Evolutionary conservation across 441 rosid genomes (phyloP).

Genomic region (Pelargonium fulgidum): DNA sequence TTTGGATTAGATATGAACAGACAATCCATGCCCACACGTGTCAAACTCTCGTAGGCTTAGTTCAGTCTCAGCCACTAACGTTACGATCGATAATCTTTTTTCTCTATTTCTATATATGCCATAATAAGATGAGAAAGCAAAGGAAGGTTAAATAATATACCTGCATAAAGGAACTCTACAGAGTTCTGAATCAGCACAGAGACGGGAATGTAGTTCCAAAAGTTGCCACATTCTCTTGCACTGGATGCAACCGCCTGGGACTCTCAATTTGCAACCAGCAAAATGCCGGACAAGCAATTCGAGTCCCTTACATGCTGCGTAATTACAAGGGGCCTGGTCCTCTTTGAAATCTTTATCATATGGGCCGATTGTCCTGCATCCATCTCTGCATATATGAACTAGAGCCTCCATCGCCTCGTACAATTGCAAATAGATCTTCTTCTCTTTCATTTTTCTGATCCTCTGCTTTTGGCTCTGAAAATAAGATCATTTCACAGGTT

Average conservation of each 20-base stretch:
- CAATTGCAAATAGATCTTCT: slow-evolving; percentile 56
- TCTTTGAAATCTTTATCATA: slow-evolving; percentile 54
- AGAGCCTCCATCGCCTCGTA: slow-evolving; percentile 93
- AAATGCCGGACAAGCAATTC: slow-evolving; percentile 72
- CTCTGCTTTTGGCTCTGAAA: slow-evolving; percentile 49
- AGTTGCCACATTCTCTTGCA: slow-evolving; percentile 97
- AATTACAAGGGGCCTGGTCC: slow-evolving; percentile 45
- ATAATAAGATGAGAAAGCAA: neutral
- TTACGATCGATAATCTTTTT: too few relatives aligned
- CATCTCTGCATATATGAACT: slow-evolving; percentile 88
- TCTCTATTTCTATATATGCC: neutral
- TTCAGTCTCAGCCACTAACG: too few relatives aligned
- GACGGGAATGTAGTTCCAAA: slow-evolving; percentile 74
- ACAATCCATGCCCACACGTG: too few relatives aligned
- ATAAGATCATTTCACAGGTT: neutral
- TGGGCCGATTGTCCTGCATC: slow-evolving; percentile 86
- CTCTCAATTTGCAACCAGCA: slow-evolving; percentile 59
- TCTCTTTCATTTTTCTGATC: slow-evolving; percentile 43
- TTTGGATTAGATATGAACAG: too few relatives aligned
- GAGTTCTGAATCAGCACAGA: slow-evolving; percentile 47
- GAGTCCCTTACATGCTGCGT: slow-evolving; percentile 68
- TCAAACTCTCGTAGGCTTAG: too few relatives aligned
- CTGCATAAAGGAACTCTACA: slow-evolving; percentile 84
- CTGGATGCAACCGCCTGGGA: slow-evolving; percentile 67
- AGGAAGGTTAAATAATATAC: slow-evolving; percentile 23